These are phyloP conservation scores for Chalciporus sphaerocephalus DNA, from an alignment of 768 basidiomycete species.

Conservation along the genomic window DNA sequence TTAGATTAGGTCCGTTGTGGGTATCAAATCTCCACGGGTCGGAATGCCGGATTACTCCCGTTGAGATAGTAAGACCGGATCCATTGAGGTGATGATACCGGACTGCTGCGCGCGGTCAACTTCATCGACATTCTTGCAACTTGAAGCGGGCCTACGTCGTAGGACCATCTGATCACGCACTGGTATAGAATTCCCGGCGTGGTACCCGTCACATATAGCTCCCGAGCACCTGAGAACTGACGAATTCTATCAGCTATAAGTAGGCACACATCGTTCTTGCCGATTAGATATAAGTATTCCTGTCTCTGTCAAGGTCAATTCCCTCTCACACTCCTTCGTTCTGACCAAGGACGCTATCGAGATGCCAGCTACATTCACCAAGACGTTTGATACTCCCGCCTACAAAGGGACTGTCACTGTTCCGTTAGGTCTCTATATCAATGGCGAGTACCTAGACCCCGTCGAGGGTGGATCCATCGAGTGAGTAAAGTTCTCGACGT, in stretches of 20 bases:
- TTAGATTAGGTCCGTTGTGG: no score
- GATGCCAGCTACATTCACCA: constrained; percentile 39
- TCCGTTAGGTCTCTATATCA: constrained; percentile 67
- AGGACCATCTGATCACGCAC: no score
- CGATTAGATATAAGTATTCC: not conserved
- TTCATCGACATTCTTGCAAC: no score
- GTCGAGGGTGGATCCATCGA: constrained; percentile 53
- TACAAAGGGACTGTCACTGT: constrained; percentile 57
- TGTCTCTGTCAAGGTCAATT: not conserved
- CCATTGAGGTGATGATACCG: no score
- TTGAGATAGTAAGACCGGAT: no score
- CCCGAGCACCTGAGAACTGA: not conserved
- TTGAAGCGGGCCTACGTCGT: no score
- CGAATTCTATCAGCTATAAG: not conserved
- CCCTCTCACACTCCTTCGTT: not conserved
- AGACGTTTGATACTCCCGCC: constrained; percentile 50
- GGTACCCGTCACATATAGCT: not conserved
- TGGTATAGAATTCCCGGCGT: not conserved
- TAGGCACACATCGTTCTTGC: not conserved
- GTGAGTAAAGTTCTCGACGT: constrained; percentile 36
- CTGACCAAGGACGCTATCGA: not conserved
- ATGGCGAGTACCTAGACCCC: constrained; percentile 48
- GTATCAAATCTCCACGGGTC: no score
- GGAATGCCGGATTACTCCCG: no score
- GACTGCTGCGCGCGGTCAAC: no score